Evolutionary conservation across 2,329 filamentous ascomycete genomes (phyloP), one percentile per base, ranked within the genome.

Genomic region (Epichloe brachyelytri): DNA sequence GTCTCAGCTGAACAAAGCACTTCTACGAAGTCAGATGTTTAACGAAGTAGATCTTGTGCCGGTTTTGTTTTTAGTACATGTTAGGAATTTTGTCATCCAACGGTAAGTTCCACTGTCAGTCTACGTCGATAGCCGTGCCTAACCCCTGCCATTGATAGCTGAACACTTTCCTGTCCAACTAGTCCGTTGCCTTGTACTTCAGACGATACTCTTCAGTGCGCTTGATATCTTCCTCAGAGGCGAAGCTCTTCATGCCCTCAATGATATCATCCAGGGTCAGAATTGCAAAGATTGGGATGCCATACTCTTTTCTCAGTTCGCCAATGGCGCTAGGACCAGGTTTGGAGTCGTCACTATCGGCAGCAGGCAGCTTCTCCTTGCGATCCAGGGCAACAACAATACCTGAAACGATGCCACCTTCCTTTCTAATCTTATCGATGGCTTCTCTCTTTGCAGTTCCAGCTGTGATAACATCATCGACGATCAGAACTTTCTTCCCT

Each of bases 391-490:
- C 86, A 34, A 98, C 86, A 19, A 96, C 79, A 52, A 97, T 90
- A 33, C 89, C 91, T 3, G 85, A 86, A 20, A 97, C 81, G 48
- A 78, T 80, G 2, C 91, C 93, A 3, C 91, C 93, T 65, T 95
- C 85, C 60, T 80, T 80, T 60, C 82, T 78, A 65, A 97, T 95
- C 68, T 95, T 93, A 50, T 82, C 82, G 54, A 97, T 89, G 14
- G 91, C 88, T 68, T 97, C 90, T 53, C 89, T 78, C 72, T 96
- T 90, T 40, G 93, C 93, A 1, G 90, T 97, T 30, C 93, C 93
- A 0, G 89, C 91, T 1, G 90, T 96, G 62, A 97, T 91, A 52
- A 98, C 91, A 70, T 97, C 93, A 73, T 98, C 93, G 40, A 98
- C 84, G 59, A 98, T 86, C 36, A 98, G 76, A 15, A 96, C 82